A percentile compares a stretch with the other conserved stretches of the same genome.
These are phyloP conservation scores for Aspergillus campestris DNA, from an alignment of 495 filamentous ascomycete species.

Conservation along the genomic window DNA sequence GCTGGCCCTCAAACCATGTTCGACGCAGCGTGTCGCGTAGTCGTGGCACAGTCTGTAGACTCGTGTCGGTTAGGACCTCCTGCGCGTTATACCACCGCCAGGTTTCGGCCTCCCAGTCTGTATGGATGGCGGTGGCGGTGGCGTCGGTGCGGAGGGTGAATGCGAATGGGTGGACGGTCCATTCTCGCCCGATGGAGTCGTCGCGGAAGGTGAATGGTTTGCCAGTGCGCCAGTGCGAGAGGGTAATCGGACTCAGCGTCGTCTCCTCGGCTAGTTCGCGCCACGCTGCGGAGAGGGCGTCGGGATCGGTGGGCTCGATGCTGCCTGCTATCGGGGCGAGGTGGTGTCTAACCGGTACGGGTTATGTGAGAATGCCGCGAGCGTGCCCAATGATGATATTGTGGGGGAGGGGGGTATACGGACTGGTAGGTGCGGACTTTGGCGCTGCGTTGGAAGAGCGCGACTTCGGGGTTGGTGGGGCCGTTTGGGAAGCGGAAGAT, in stretches of 20 bases:
- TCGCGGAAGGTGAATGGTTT: conserved; percentile 52
- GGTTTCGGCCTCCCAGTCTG: conserved; percentile 56
- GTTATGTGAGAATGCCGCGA: background rate
- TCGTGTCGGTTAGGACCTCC: conserved; percentile 27
- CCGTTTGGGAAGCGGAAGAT: conserved; percentile 37
- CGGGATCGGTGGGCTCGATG: conserved; percentile 43
- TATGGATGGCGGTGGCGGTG: conserved; percentile 32
- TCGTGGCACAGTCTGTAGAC: conserved; percentile 45
- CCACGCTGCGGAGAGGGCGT: conserved; percentile 47
- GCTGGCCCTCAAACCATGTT: conserved; percentile 46
- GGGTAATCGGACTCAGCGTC: conserved; percentile 31
- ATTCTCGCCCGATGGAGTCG: conserved; percentile 40
- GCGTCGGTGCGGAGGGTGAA: conserved; percentile 26
- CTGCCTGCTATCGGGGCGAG: conserved; percentile 53
- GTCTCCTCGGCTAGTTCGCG: conserved; percentile 60
- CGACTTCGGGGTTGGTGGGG: conserved; percentile 31
- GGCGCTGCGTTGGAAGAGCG: conserved; percentile 49
- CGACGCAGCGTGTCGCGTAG: conserved; percentile 47
- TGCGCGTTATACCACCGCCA: conserved; percentile 49
- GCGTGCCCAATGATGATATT: no score
- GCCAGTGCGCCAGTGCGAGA: conserved; percentile 47
- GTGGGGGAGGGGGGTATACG: background rate
- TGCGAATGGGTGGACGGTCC: conserved; percentile 56
- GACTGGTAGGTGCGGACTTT: conserved; percentile 50
- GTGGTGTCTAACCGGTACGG: conserved; percentile 30